A percentile compares a stretch with the other conserved stretches of the same genome.
Conservation (phyloP, 192 early-diverging fungal species). For the Coemansia sp. region DNA sequence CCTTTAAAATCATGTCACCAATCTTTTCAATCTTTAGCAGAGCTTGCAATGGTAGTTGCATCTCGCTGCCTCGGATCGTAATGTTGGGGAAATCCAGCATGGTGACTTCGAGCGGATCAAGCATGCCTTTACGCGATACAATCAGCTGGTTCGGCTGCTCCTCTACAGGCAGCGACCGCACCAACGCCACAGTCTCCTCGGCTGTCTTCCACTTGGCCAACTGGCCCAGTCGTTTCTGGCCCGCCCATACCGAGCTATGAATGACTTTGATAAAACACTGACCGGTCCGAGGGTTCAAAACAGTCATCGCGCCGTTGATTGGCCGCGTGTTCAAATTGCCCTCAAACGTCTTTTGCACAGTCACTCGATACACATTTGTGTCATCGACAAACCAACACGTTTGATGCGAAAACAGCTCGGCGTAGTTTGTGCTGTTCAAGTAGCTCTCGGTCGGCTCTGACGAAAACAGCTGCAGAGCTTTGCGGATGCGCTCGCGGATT, state of each 20-base stretch:
- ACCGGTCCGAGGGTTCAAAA: constrained; percentile 98
- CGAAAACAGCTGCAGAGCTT: constrained; percentile 97
- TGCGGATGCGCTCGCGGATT: constrained; percentile 95
- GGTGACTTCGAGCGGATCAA: constrained; percentile 94
- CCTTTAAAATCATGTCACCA: constrained; percentile 96
- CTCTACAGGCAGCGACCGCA: constrained; percentile 97
- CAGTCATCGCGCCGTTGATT: constrained; percentile 98
- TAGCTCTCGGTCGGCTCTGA: constrained; percentile 99
- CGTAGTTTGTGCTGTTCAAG: constrained; percentile 90
- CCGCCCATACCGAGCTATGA: constrained; percentile 98
- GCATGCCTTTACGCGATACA: constrained; percentile 98
- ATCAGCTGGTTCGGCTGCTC: constrained; percentile 99
- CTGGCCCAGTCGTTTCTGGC: constrained; percentile 98
- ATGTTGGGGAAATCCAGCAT: constrained; percentile 97
- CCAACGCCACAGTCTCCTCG: constrained; percentile 98
- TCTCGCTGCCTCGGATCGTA: constrained; percentile 96
- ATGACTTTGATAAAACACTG: constrained; percentile 99
- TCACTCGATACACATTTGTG: constrained; percentile 99
- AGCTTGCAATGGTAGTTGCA: constrained; percentile 98
- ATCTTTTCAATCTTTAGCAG: constrained; percentile 98
- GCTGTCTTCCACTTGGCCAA: constrained; percentile 99
- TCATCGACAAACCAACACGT: constrained; percentile 99
- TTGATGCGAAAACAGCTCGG: constrained; percentile 96
- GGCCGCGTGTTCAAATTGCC: constrained; percentile 98
- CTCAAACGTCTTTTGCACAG: constrained; percentile 99